Base-by-base conservation (phyloP, 2,329 filamentous ascomycete species). In the Sporothrix variecibatus region DNA sequence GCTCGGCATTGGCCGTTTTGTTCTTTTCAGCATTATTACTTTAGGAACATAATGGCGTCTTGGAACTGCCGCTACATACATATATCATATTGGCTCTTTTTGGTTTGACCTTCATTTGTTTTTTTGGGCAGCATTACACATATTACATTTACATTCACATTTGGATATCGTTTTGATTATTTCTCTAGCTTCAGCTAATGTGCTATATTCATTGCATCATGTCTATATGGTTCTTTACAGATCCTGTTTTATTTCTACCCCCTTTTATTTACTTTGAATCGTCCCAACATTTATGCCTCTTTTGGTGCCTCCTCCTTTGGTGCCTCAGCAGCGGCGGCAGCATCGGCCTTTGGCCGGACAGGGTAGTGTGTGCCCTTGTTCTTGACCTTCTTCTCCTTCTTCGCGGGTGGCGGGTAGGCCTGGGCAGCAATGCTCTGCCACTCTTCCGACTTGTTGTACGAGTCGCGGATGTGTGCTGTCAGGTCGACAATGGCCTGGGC, bases 391-490 rank as follows among this genome's bases (percentile, higher is more conserved):
- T 78, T 78, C 85, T 94, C 91, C 81, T 88, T 87, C 77, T 89
- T 87, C 34, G 86, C 85, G 0, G 87, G 86, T 0, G 89, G 89
- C 23, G 96, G 96, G 87, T 98, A 99, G 40, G 95, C 96, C 81
- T 92, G 91, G 71, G 88, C 81, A 70, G 91, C 88, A 72, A 94
- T 87, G 74, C 91, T 89, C 83, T 97, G 92, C 94, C 94, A 98
- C 79, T 95, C 94, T 40, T 87, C 79, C 0, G 89, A 92, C 0
- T 87, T 88, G 76, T 92, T 84, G 84, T 90, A 98, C 6, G 91
- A 91, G 2, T 86, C 87, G 77, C 92, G 91, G 75, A 99, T 95
- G 1, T 95, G 94, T 1, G 87, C 89, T 74, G 97, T 86, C 15
- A 98, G 87, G 53, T 88, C 86, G 77, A 90, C 90, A 26, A 99